Percentiles rank a stretch among this genome's conserved stretches.
phyloP scores from a whole-genome alignment of 1,284 basidiomycete genomes.

The Cryptococcus sp. region DNA sequence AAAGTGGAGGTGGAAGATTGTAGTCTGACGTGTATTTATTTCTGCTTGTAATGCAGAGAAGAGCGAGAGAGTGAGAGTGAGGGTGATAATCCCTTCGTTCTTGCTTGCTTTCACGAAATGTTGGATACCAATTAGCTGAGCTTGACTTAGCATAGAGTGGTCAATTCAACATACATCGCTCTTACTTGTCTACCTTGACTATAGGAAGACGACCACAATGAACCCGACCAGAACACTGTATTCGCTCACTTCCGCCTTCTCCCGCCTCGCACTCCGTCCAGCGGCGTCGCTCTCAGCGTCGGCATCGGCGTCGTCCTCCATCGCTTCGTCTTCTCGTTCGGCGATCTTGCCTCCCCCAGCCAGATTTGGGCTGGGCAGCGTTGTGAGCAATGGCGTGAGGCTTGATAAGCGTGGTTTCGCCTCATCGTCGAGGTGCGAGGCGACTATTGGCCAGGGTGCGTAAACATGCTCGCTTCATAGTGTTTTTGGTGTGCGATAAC shows the following conservation, averaged over 20 bases:
- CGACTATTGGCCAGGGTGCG: constrained; percentile 74
- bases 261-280: constrained; percentile 27
- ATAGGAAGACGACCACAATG: constrained; percentile 6
- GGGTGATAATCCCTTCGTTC: no score
- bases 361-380: neutral
- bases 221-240: constrained; percentile 21
- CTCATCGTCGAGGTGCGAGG: constrained; percentile 60
- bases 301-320: constrained; percentile 5
- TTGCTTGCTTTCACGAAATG: no score
- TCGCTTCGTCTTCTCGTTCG: constrained; percentile 31
- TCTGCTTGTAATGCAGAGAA: no score
- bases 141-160: no score
- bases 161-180: no score
- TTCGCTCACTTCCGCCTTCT: constrained; percentile 33
- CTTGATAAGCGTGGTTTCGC: constrained; percentile 59
- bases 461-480: neutral
- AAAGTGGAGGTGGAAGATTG: no score
- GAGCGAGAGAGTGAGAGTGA: no score
- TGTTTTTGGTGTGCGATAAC: neutral
- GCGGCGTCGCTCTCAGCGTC: constrained; percentile 2
- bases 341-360: constrained; percentile 4
- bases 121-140: no score
- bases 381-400: constrained; percentile 47
- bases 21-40: no score
- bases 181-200: neutral